These are phyloP conservation scores for Suhomyces anneliseae DNA, from an alignment of 1,139 yeast species.

Conservation along the genomic window DNA sequence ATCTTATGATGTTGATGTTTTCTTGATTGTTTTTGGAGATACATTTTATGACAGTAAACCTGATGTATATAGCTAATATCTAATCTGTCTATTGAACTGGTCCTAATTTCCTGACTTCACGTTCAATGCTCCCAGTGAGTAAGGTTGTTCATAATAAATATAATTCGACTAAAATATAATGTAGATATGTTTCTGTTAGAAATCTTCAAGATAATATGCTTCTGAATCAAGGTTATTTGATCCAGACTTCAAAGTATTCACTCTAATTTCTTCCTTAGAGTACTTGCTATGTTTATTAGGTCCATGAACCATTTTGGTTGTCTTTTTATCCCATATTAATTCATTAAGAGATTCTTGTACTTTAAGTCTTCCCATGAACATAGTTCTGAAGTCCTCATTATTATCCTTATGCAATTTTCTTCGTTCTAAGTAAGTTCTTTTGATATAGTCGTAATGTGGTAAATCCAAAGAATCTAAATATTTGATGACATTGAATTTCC, in stretches of 20 bases:
- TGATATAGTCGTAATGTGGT: not conserved
- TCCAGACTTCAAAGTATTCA: constrained; percentile 8
- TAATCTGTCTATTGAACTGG: not conserved
- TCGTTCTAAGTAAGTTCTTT: constrained; percentile 4
- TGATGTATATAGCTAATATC: not conserved
- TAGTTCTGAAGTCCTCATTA: constrained; percentile 5
- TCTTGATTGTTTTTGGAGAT: not conserved
- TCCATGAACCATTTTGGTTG: not conserved
- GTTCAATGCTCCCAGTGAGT: not conserved
- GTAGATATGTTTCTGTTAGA: not conserved
- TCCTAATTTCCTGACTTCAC: constrained; percentile 2
- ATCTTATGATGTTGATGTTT: not conserved
- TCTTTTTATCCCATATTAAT: constrained; percentile 10
- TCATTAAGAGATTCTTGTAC: constrained; percentile 8
- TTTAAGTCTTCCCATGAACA: constrained; percentile 12
- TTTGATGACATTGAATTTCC: constrained; percentile 18
- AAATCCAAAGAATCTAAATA: constrained; percentile 13
- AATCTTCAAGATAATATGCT: constrained; percentile 11
- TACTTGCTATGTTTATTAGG: not conserved
- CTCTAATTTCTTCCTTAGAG: constrained; percentile 3
- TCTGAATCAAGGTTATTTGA: constrained; percentile 10
- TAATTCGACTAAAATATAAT: not conserved
- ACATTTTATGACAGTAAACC: not conserved
- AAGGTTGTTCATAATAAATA: not conserved
- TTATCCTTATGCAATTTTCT: constrained; percentile 2